Evolutionary conservation across 352 stramenopile species (phyloP).

Genomic region (Globisporangium abappressorium): DNA sequence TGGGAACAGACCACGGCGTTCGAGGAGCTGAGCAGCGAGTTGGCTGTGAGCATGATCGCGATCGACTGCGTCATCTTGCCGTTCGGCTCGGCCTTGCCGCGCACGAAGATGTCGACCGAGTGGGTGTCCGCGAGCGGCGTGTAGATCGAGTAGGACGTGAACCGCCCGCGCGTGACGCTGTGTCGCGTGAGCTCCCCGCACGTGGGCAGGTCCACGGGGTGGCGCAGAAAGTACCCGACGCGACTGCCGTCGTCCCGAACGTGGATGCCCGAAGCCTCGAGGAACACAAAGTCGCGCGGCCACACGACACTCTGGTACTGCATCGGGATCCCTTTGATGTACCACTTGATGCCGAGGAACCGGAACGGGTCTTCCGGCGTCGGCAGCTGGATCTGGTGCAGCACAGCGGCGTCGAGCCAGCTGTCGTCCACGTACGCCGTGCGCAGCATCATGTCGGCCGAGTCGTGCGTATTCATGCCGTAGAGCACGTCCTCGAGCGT

Average conservation of each 20-base stretch:
- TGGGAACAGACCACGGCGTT: constrained; percentile 24
- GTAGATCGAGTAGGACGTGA: constrained; percentile 17
- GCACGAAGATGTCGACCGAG: constrained; percentile 17
- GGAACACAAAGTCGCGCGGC: constrained; percentile 20
- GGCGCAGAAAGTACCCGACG: constrained; percentile 20
- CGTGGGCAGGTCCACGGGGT: constrained; percentile 17
- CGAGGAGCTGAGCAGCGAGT: constrained; percentile 23
- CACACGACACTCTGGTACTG: constrained; percentile 5
- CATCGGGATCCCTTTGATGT: constrained; percentile 13
- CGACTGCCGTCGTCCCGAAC: constrained; percentile 9
- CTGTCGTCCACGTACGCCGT: constrained; percentile 20
- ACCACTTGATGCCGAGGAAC: constrained; percentile 24
- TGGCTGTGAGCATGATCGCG: constrained; percentile 14
- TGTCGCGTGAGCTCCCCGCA: constrained; percentile 5
- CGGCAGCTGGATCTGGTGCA: constrained; percentile 14
- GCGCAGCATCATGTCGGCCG: constrained; percentile 19
- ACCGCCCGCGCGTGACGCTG: constrained; percentile 7
- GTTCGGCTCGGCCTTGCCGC: constrained; percentile 11
- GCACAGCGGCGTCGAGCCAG: constrained; percentile 18
- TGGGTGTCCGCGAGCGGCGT: constrained; percentile 7
- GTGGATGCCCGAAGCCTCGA: constrained; percentile 16
- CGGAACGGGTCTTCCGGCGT: constrained; percentile 15
- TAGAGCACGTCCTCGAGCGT: constrained; percentile 20
- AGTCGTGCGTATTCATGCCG: constrained; percentile 17
- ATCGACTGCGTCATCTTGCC: constrained; percentile 14